Evolutionary conservation across 164 flowering plant genomes (phyloP).

Genomic region (Cinnamomum micranthum): DNA sequence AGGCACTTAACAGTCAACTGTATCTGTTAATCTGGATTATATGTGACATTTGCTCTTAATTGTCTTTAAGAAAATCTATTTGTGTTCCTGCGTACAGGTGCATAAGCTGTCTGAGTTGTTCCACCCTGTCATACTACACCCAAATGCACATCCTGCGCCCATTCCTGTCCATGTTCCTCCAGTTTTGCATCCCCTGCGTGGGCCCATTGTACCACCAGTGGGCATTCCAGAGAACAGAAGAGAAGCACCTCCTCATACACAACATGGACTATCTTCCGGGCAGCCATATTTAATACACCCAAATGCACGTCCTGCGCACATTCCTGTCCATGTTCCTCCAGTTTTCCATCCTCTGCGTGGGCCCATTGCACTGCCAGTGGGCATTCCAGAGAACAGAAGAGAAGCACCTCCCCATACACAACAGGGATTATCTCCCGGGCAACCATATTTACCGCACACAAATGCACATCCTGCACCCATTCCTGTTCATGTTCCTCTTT

Average conservation of each 20-base stretch:
- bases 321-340: neutral
- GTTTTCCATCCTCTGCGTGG: constrained; percentile 11
- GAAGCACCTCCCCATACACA: constrained; percentile 15
- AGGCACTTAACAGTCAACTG: neutral
- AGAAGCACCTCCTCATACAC: constrained; percentile 15
- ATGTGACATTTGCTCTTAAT: neutral
- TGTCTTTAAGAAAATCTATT: constrained; percentile 6
- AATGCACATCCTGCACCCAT: constrained; percentile 11
- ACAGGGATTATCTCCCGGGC: constrained; percentile 1
- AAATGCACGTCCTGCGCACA: constrained; percentile 14
- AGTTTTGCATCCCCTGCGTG: too few species aligned
- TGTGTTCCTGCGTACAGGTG: constrained; percentile 38
- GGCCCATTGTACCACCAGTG: too few species aligned
- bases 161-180: neutral
- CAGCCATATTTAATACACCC: constrained; percentile 17
- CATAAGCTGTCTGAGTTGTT: constrained; percentile 48
- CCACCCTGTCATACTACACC: constrained; percentile 35
- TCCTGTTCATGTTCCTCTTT: neutral
- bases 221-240: constrained; percentile 10
- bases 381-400: constrained; percentile 15
- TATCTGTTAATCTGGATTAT: neutral
- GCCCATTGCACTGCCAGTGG: constrained; percentile 11
- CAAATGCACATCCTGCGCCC: constrained; percentile 18
- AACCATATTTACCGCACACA: constrained; percentile 23
- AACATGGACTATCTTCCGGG: neutral